phyloP scores from a whole-genome alignment of 345 rosid species.

The Eucalyptus globulus region DNA sequence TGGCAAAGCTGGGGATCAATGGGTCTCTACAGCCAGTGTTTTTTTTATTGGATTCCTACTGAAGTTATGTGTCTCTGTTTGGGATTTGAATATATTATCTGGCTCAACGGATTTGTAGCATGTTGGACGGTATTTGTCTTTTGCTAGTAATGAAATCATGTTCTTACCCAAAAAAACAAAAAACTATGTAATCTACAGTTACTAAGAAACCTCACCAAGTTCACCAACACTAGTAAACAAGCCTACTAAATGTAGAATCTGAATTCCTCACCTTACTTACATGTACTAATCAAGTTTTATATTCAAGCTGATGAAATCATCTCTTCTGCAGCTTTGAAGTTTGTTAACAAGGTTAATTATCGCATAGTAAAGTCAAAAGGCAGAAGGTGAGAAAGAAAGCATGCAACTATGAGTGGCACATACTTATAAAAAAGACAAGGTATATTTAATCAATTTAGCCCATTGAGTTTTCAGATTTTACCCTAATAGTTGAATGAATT shows the following conservation, averaged over 20 bases:
- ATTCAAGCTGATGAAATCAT: background rate
- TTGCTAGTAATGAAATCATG: background rate
- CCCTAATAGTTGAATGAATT: background rate
- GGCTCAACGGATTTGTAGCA: background rate
- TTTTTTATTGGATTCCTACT: background rate
- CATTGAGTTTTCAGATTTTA: background rate
- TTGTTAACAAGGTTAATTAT: background rate
- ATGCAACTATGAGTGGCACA: background rate
- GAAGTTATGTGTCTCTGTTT: background rate
- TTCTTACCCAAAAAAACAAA: background rate
- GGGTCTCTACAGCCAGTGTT: background rate
- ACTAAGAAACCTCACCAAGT: background rate
- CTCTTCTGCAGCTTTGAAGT: background rate
- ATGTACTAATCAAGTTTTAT: background rate
- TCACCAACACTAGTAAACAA: background rate
- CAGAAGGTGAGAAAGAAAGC: background rate
- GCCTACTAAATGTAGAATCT: background rate
- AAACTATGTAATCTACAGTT: background rate
- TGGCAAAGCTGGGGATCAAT: background rate
- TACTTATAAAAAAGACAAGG: background rate
- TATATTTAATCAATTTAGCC: background rate
- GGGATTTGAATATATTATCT: background rate
- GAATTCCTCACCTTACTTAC: background rate
- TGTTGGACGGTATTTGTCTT: background rate
- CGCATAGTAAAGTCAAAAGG: background rate